Conservation (phyloP, 129 eudicot genomes). For the Artemisia argyi region DNA sequence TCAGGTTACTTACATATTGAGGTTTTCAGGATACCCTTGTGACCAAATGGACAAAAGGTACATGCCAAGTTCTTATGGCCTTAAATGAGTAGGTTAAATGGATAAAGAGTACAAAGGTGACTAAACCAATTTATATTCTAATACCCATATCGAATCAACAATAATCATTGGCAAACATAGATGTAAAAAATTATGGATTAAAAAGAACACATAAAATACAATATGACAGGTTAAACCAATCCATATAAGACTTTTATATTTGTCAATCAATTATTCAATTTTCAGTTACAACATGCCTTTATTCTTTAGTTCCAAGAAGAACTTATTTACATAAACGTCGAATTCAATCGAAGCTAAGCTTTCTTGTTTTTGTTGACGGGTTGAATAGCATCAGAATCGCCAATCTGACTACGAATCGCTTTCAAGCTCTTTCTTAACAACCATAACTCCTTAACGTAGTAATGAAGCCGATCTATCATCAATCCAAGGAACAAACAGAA, state of each 20-base stretch:
- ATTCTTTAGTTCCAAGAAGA: not conserved
- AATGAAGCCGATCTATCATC: constrained; percentile 80
- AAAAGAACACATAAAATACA: not conserved
- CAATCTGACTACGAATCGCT: constrained; percentile 34
- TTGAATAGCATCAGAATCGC: constrained; percentile 28
- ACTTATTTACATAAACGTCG: constrained; percentile 15
- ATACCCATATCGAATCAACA: no score
- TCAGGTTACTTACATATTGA: not conserved
- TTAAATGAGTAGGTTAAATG: no score
- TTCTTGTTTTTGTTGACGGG: constrained; percentile 33
- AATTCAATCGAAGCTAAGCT: constrained; percentile 16
- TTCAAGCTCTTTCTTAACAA: constrained; percentile 58
- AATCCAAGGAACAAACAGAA: constrained; percentile 62
- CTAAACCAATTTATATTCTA: no score
- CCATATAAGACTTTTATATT: not conserved
- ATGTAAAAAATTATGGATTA: not conserved
- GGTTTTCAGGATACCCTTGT: not conserved
- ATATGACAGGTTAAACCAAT: not conserved
- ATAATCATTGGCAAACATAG: no score
- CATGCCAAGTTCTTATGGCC: no score
- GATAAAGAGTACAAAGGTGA: no score
- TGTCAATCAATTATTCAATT: no score
- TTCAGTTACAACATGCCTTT: not conserved
- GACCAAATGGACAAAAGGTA: not conserved
- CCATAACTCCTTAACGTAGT: constrained; percentile 69